A percentile compares a stretch with the other conserved stretches of the same genome.
Conservation (phyloP, 2,329 filamentous ascomycete species). For the Claviceps quebecensis region DNA sequence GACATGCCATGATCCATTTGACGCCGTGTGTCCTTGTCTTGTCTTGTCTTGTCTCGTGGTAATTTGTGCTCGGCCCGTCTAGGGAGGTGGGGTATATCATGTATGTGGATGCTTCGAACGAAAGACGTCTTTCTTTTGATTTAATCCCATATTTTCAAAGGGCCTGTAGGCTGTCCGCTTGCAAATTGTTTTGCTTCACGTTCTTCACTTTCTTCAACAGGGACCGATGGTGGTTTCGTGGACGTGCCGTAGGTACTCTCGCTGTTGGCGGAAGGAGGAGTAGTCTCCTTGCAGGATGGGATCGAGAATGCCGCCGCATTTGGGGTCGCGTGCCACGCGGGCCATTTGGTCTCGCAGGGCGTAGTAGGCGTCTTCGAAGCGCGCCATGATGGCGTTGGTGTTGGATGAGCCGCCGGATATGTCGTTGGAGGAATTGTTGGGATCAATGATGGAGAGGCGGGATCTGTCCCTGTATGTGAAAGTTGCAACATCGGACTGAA, state of each 20-base stretch:
- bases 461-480: constrained; percentile 46
- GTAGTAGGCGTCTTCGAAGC: constrained; percentile 53
- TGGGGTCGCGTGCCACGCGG: constrained; percentile 25
- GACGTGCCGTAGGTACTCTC: constrained; percentile 44
- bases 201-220: constrained; percentile 15
- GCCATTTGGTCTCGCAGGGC: constrained; percentile 44
- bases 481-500: constrained; percentile 28
- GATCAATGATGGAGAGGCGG: constrained; percentile 79
- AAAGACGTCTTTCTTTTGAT: too few species aligned
- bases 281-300: constrained; percentile 70
- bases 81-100: too few species aligned
- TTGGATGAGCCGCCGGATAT: constrained; percentile 76
- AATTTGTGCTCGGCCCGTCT: too few species aligned
- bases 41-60: too few species aligned
- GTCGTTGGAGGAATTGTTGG: constrained; percentile 73
- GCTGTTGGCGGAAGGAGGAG: constrained; percentile 54
- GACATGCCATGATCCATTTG: too few species aligned
- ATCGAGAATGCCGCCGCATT: constrained; percentile 41
- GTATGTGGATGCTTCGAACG: too few species aligned
- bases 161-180: too few species aligned
- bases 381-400: constrained; percentile 49
- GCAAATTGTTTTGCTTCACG: neutral
- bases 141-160: too few species aligned
- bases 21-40: too few species aligned
- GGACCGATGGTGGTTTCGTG: constrained; percentile 27